Base-by-base conservation (phyloP, 768 basidiomycete genomes). In the Amanita rimosa region DNA sequence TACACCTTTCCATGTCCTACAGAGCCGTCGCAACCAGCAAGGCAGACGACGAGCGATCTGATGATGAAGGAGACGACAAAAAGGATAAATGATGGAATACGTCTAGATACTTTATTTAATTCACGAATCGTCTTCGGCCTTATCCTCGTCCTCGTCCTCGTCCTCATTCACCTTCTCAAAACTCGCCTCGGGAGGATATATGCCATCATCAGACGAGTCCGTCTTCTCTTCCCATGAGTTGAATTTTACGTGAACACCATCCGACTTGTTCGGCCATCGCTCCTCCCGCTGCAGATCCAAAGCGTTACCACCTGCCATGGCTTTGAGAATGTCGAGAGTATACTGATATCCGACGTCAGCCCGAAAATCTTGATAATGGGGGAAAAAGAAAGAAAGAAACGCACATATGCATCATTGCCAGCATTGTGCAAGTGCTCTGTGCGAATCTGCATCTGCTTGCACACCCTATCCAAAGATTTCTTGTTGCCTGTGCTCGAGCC, bases 371-470 rank as follows among this genome's bases (percentile, higher is more conserved):
- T 21, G n/a, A 34, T 42, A 14, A 4, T 46, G 13, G n/a, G n/a
- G n/a, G n/a, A n/a, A n/a, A n/a, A n/a, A n/a, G n/a, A n/a, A n/a
- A 7, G 51, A 2, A 36, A 29, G n/a, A 27, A 14, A 65, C 80
- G 36, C 55, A 90, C 89, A 60, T 83, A 73, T 1, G 89, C 88
- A 60, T 92, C 87, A 57, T 91, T 92, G 0, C 88, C 89, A 1
- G 86, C 88, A 57, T 93, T 94, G 69, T 91, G 91, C 50, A 85
- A 54, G 55, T 71, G 67, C 29, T 70, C 54, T 1, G 76, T 74
- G 0, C 64, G 53, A 44, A 90, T 70, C 44, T 78, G 74, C 17
- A 93, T 70, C 45, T 81, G 75, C 40, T 67, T 65, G 62, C 83
- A 85, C 26, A 80, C 71, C 34, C 78, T 74, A 52, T 75, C 75